Percentiles rank a stretch among this genome's conserved stretches.
Conservation (phyloP, 108 stramenopile genomes). For the Chaetoceros muelleri region DNA sequence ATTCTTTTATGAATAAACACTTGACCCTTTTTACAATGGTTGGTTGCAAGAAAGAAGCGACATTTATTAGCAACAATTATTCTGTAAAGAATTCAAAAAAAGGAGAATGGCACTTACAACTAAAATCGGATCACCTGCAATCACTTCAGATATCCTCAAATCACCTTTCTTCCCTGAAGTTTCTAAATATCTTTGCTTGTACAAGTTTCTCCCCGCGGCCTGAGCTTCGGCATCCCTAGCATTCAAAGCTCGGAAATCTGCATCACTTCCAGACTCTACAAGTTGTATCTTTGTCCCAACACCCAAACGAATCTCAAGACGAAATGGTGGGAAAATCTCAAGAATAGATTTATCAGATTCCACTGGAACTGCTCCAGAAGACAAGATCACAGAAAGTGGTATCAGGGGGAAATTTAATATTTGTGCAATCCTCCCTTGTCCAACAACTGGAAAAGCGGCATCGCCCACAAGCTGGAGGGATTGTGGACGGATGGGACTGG, state of each 20-base stretch:
- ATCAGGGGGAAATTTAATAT: constrained; percentile 23
- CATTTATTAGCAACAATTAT: too few relatives aligned
- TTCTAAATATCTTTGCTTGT: constrained; percentile 62
- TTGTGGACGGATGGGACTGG: constrained; percentile 42
- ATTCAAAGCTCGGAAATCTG: constrained; percentile 64
- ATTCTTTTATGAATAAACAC: too few relatives aligned
- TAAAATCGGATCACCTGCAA: constrained; percentile 62
- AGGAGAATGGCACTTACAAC: too few relatives aligned
- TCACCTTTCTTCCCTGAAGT: constrained; percentile 26
- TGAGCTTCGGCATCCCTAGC: constrained; percentile 42
- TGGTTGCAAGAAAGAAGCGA: too few relatives aligned
- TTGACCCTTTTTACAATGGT: too few relatives aligned
- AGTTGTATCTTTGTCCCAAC: constrained; percentile 26
- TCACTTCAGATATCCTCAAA: constrained; percentile 45
- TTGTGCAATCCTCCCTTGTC: constrained; percentile 53
- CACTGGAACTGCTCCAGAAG: constrained; percentile 15
- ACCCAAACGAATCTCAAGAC: constrained; percentile 37
- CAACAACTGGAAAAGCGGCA: constrained; percentile 38
- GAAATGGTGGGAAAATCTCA: constrained; percentile 68
- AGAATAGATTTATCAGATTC: constrained; percentile 27
- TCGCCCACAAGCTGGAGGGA: constrained; percentile 55
- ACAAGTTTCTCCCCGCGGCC: constrained; percentile 42
- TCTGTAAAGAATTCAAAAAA: too few relatives aligned
- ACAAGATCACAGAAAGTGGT: constrained; percentile 25
- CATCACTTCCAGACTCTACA: constrained; percentile 54